phyloP scores from a whole-genome alignment of 345 rosid species.

The Carallia brachiata region DNA sequence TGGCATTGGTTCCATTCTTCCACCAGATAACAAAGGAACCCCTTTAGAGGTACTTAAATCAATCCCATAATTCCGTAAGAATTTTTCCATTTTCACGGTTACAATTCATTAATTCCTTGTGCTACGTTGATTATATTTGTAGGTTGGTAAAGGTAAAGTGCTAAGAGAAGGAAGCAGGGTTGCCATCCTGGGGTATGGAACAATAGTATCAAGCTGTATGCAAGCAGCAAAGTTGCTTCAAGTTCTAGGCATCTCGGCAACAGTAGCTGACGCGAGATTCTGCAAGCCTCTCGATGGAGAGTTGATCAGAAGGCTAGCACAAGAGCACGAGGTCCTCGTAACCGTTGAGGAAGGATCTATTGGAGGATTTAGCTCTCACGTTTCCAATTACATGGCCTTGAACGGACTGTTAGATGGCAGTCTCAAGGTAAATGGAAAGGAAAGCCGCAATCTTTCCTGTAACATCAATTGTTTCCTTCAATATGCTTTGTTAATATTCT shows the following conservation, averaged over 20 bases:
- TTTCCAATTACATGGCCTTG: conserved; percentile 40
- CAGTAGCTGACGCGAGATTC: conserved; percentile 54
- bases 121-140: not conserved
- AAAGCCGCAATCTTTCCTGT: not conserved
- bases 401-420: conserved; percentile 47
- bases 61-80: not conserved
- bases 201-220: conserved; percentile 41
- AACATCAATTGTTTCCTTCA: too few relatives aligned
- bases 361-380: conserved; percentile 53
- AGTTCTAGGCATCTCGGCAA: conserved; percentile 23
- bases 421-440: conserved; percentile 30
- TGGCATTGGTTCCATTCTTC: conserved; percentile 41
- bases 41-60: conserved; percentile 35
- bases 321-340: conserved; percentile 42
- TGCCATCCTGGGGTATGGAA: conserved; percentile 47
- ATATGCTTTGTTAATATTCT: not conserved
- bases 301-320: conserved; percentile 29
- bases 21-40: conserved; percentile 44
- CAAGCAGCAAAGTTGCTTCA: conserved; percentile 37
- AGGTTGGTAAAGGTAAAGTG: conserved; percentile 51
- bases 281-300: conserved; percentile 48
- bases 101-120: not conserved
- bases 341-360: conserved; percentile 54
- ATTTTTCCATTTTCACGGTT: not conserved
- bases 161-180: conserved; percentile 39